phyloP scores from a whole-genome alignment of 176 grass and related monocot genomes.

The Cocos nucifera region DNA sequence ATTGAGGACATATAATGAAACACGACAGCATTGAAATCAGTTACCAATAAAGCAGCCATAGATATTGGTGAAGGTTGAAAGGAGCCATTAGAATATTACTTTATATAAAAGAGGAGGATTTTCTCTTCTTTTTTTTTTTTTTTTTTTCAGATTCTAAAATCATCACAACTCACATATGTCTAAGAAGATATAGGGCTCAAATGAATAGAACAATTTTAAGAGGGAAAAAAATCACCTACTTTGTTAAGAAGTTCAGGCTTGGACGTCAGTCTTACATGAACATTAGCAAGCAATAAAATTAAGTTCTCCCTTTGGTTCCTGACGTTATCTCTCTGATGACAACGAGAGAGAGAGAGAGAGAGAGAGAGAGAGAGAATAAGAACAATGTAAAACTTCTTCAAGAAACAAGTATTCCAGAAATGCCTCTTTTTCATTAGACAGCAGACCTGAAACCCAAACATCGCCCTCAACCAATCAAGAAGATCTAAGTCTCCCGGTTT shows the following conservation, averaged over 20 bases:
- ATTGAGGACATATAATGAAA: no score
- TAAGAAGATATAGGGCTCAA: no score
- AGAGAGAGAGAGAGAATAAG: neutral
- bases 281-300: slow-evolving; percentile 81
- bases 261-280: slow-evolving; percentile 71
- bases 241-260: slow-evolving; percentile 79
- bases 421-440: neutral
- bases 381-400: neutral
- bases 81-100: no score
- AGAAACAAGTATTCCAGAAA: no score
- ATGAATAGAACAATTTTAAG: no score
- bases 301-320: slow-evolving; percentile 96
- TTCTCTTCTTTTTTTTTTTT: no score
- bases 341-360: slow-evolving; percentile 19
- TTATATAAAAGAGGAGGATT: no score
- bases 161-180: no score
- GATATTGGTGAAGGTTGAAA: no score
- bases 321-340: slow-evolving; percentile 69
- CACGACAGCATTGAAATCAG: no score
- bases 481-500: slow-evolving; percentile 72
- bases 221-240: slow-evolving; percentile 33
- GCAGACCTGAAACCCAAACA: slow-evolving; percentile 96
- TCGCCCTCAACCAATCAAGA: slow-evolving; percentile 88
- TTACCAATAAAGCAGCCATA: no score
- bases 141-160: no score